Evolutionary conservation across 257 asterid species (phyloP).

Genomic region (Phtheirospermum japonicum): DNA sequence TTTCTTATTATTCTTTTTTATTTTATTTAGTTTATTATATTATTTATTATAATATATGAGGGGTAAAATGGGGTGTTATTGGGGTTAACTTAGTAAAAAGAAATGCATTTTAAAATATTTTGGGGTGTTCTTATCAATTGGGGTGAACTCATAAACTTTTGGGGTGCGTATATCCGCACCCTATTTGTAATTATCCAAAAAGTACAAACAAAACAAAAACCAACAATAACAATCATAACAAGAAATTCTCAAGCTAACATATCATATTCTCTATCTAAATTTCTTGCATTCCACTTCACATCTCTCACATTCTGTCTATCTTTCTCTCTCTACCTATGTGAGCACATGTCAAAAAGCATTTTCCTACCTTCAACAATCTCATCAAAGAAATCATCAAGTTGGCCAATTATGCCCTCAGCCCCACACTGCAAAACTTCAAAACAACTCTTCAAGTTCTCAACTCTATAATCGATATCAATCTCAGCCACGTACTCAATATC

Average conservation of each 20-base stretch:
- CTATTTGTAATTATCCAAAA: too few relatives aligned
- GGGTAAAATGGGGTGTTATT: too few relatives aligned
- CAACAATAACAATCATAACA: neutral
- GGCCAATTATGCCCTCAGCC: slow-evolving; percentile 61
- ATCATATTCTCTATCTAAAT: neutral
- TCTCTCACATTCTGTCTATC: too few relatives aligned
- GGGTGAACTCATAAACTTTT: too few relatives aligned
- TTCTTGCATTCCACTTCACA: neutral
- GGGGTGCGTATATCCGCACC: too few relatives aligned
- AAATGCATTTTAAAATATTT: too few relatives aligned
- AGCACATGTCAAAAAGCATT: slow-evolving; percentile 72
- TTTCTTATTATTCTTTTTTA: too few relatives aligned
- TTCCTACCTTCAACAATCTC: slow-evolving; percentile 86
- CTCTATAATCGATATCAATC: slow-evolving; percentile 37
- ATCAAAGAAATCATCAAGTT: slow-evolving; percentile 28
- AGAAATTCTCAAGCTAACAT: neutral
- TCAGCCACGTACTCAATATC: neutral
- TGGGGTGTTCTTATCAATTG: too few relatives aligned
- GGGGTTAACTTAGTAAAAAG: too few relatives aligned
- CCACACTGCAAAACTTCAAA: slow-evolving; percentile 64
- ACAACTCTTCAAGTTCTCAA: slow-evolving; percentile 53
- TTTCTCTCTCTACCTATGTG: slow-evolving; percentile 56
- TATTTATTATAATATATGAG: too few relatives aligned
- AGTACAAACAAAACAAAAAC: too few relatives aligned
- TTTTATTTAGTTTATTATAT: too few relatives aligned